Base-by-base conservation (phyloP, 1,284 basidiomycete genomes). In the Melampsora americana region DNA sequence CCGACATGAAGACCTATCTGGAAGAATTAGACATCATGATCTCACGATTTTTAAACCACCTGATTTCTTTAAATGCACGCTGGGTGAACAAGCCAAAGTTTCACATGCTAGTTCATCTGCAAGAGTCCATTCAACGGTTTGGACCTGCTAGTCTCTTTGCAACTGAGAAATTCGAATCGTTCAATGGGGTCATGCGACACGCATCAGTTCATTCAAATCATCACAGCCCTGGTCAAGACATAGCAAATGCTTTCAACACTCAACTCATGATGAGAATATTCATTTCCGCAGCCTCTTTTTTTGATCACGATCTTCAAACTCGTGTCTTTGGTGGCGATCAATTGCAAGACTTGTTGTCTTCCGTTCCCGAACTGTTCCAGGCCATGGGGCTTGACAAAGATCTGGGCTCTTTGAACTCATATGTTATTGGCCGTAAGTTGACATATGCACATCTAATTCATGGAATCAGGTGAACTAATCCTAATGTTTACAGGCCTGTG, bases 11-110 rank as follows among this genome's bases (percentile, higher is more conserved):
- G 5, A 5, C 20, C 3, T 69, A 60, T 32, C 20, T 18, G 23
- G 28, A 14, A 3, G 28, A 42, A 4, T 35, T 53, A 9, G 18
- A 79, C 5, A 5, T 60, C 1, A 81, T 78, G 35, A 84, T 85
- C 30, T 44, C 83, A 0, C 30, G 79, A 12, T 83, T 84, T 68
- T 78, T 85, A 0, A 28, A 80, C 0, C 78, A 79, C 6, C 81
- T 82, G 0, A 81, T 80, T 0, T 64, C 39, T 0, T 83, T 81
- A 81, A 83, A 81, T 1, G 66, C 69, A 6, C 79, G 77, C 0
- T 84, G 84, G 84, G 83, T 84, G 73, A 84, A 85, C 74, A 85
- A 85, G 74, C 82, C 83, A 0, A 85, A 85, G 72, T 84, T 81
- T 50, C 81, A 82, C 62, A 65, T 81, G 7, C 3, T 82, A 2